Evolutionary conservation across 805 yeast species (phyloP).

Genomic region (Pichia exigua): DNA sequence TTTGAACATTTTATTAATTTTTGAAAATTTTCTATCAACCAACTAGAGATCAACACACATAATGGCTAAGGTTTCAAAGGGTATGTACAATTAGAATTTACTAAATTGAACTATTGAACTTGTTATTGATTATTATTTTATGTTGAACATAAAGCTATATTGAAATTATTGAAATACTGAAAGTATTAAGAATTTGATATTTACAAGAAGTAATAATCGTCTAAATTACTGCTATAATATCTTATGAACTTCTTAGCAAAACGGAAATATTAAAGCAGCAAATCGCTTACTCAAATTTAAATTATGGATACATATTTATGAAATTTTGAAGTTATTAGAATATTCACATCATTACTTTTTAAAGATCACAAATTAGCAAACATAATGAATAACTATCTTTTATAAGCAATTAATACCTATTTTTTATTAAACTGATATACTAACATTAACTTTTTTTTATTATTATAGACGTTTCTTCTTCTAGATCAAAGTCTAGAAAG

Average conservation of each 20-base stretch:
- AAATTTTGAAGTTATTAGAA: too few species aligned
- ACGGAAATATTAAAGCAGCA: not conserved
- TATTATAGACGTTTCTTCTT: slow-evolving; percentile 86
- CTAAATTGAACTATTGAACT: not conserved
- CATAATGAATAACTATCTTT: too few species aligned
- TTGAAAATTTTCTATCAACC: not conserved
- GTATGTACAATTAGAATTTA: slow-evolving; percentile 15
- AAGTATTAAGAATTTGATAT: too few species aligned
- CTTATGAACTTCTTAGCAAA: too few species aligned
- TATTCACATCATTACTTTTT: too few species aligned
- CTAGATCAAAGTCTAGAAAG: slow-evolving; percentile 99
- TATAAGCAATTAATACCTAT: too few species aligned
- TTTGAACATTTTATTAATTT: not conserved
- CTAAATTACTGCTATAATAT: too few species aligned
- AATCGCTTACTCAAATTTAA: too few species aligned
- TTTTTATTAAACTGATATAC: not conserved
- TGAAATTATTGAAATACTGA: not conserved
- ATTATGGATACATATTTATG: too few species aligned
- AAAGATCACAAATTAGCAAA: too few species aligned
- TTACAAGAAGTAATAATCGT: too few species aligned
- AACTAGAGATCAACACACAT: slow-evolving; percentile 10
- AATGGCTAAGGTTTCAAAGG: slow-evolving; percentile 32
- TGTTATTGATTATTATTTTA: not conserved
- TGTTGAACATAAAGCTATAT: not conserved
- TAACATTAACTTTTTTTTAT: slow-evolving; percentile 7